Base-by-base conservation (phyloP, 495 filamentous ascomycete genomes). In the Schizothecium vesticola region DNA sequence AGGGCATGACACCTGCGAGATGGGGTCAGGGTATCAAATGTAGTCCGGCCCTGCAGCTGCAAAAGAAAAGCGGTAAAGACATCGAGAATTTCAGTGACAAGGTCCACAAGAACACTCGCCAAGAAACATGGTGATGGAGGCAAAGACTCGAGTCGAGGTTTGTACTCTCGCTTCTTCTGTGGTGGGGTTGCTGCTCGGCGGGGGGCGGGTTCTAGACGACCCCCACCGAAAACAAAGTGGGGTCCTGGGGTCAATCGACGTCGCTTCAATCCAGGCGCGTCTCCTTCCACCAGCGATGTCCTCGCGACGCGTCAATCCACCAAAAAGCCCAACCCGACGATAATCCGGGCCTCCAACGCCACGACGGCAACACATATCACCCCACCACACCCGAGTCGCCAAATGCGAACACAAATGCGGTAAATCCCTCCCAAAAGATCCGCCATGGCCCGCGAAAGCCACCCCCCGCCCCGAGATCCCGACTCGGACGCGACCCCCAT, bases 371-470 rank as follows among this genome's bases (percentile, higher is more conserved):
- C 25, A 19, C 22, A 1, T 23, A 26, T n/a, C 36, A 55, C 21
- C 23, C 59, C 59, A 33, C 59, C 59, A 9, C 60, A 36, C 28
- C 29, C n/a, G 43, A 51, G 19, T 51, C 43, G 43, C 19, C 43
- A 9, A n/a, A n/a, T n/a, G n/a, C 7, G 4, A 2, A n/a, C 16
- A 7, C 43, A 16, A 51, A 51, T 51, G 43, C 43, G 19, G 21
- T 25, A 64, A 43, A 63, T 8, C 13, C 23, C n/a, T 21, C 33
- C 62, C 0, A 3, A 31, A 19, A 55, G 3, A 24, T 13, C 29
- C 23, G 23, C 55, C 19, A 76, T 76, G 74, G 73, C 71, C 11
- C 71, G 73, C 64, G 74, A 76, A 73, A 69, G 64, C 72, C 69
- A 66, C 13, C 66, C 57, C 16, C 70, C 66, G 56, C 28, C 63